Base-by-base conservation (phyloP, 805 yeast species). In the Myxozyma neglecta region DNA sequence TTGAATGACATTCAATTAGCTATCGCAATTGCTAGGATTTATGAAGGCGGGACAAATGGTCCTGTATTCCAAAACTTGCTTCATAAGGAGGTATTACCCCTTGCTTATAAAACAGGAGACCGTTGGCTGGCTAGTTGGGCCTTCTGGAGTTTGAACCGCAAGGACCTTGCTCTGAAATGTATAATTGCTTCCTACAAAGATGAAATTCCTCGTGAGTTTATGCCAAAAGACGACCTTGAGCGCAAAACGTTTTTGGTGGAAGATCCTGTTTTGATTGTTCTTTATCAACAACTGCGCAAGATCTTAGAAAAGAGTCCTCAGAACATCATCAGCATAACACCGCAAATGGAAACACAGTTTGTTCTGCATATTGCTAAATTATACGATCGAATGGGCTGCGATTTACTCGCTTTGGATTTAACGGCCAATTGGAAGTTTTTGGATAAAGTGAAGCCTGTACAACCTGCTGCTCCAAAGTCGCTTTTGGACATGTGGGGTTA, bases 301-400 rank as follows among this genome's bases (percentile, higher is more conserved):
- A 80, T 82, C 53, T 81, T 81, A 56, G 65, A 78, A 44, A 79
- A 77, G 44, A 83, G 84, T 59, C 77, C 81, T 49, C 71, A 78
- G 59, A 88, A 86, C 1, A 78, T 86, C 0, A 68, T 79, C 5
- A 77, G 79, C 7, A 73, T 83, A 9, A 74, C 74, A 35, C 75
- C 79, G 1, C 61, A 64, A 2, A 56, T 58, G 50, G 97, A 93
- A 69, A 83, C 82, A 59, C 77, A 80, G 4, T 85, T 87, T 69
- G 80, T 91, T 14, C 69, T 83, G 11, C 83, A 85, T 64, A 87
- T 86, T 7, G 80, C 88, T 7, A 76, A 81, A 42, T 86, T 90
- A 63, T 89, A 90, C 70, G 80, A 84, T 14, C 79, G 96, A 60
- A 90, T 92, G 97, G 98, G 98, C 0, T 92, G 98, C 75, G 96